A percentile compares a stretch with the other conserved stretches of the same genome.
Conservation (phyloP, 768 basidiomycete species). For the Cubamyces lactineus region DNA sequence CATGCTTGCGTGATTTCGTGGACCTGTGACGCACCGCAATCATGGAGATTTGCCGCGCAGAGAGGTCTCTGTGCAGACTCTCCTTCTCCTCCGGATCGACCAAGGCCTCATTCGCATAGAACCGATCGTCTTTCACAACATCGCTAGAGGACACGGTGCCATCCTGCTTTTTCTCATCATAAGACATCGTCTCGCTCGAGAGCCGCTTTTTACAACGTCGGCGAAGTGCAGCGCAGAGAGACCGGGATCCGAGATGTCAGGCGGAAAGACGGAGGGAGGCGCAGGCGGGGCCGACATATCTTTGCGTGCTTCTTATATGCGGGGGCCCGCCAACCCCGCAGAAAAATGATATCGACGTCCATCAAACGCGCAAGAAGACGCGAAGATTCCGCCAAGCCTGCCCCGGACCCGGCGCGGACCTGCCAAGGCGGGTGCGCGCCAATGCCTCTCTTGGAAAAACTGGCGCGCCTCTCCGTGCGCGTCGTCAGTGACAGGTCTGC, state of each 20-base stretch:
- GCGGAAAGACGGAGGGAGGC: slow-evolving; percentile 1
- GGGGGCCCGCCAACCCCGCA: neutral
- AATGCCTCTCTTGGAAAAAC: neutral
- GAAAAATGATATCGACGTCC: slow-evolving; percentile 16
- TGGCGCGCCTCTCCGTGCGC: neutral
- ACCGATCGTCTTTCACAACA: slow-evolving; percentile 14
- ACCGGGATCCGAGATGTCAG: neutral
- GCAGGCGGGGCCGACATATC: neutral
- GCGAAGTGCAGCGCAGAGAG: slow-evolving; percentile 5
- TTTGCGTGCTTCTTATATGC: slow-evolving; percentile 1
- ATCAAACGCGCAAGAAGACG: slow-evolving; percentile 19
- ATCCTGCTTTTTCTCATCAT: slow-evolving; percentile 7
- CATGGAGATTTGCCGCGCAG: slow-evolving; percentile 44
- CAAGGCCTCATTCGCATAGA: slow-evolving; percentile 22
- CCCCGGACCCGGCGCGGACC: slow-evolving; percentile 1
- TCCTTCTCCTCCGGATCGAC: slow-evolving; percentile 33
- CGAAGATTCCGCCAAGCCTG: slow-evolving; percentile 16
- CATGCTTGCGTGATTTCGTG: no score
- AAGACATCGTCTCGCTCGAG: slow-evolving; percentile 14
- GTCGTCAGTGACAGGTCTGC: neutral
- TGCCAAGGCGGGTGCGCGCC: slow-evolving; percentile 17
- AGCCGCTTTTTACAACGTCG: neutral
- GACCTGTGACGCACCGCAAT: slow-evolving; percentile 36
- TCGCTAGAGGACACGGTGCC: neutral
- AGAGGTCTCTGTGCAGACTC: slow-evolving; percentile 39